Conservation (phyloP, 2,329 filamentous ascomycete species). For the Aspergillus floridensis region DNA sequence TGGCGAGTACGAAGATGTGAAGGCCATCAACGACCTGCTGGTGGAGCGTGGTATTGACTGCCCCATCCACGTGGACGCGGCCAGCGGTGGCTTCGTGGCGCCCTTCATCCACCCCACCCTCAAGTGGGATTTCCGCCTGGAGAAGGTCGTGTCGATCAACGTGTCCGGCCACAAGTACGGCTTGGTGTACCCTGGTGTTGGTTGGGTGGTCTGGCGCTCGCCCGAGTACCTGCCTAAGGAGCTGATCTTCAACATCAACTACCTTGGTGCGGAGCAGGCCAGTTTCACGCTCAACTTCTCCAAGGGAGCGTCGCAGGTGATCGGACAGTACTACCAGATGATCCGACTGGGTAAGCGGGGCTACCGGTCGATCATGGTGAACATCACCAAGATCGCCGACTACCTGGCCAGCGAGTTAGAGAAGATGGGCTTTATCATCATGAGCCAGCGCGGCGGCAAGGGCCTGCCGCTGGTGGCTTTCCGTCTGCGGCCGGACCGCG, state of each 20-base stretch:
- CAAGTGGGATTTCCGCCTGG: slow-evolving; percentile 87
- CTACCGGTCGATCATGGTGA: slow-evolving; percentile 90
- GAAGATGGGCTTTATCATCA: slow-evolving; percentile 77
- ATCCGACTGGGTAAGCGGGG: slow-evolving; percentile 91
- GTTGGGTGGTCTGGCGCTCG: slow-evolving; percentile 87
- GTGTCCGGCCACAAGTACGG: slow-evolving; percentile 89
- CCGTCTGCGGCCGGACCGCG: slow-evolving; percentile 61
- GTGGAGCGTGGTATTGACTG: slow-evolving; percentile 71
- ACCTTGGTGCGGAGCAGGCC: slow-evolving; percentile 89
- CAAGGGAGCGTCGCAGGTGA: slow-evolving; percentile 90
- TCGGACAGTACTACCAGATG: slow-evolving; percentile 96
- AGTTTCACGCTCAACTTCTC: slow-evolving; percentile 98
- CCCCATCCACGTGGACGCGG: slow-evolving; percentile 91
- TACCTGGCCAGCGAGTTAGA: slow-evolving; percentile 75
- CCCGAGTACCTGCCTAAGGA: slow-evolving; percentile 83
- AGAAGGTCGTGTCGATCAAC: slow-evolving; percentile 90
- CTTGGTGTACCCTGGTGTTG: slow-evolving; percentile 82
- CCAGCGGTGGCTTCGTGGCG: slow-evolving; percentile 86
- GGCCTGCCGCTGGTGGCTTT: slow-evolving; percentile 90
- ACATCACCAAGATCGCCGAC: slow-evolving; percentile 84
- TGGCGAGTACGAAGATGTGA: slow-evolving; percentile 91
- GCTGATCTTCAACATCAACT: slow-evolving; percentile 99
- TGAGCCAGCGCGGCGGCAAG: slow-evolving; percentile 73
- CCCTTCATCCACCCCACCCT: slow-evolving; percentile 84
- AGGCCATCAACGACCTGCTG: slow-evolving; percentile 85